Conservation (phyloP, 2,329 filamentous ascomycete genomes). For the Magnaporthiopsis poae region DNA sequence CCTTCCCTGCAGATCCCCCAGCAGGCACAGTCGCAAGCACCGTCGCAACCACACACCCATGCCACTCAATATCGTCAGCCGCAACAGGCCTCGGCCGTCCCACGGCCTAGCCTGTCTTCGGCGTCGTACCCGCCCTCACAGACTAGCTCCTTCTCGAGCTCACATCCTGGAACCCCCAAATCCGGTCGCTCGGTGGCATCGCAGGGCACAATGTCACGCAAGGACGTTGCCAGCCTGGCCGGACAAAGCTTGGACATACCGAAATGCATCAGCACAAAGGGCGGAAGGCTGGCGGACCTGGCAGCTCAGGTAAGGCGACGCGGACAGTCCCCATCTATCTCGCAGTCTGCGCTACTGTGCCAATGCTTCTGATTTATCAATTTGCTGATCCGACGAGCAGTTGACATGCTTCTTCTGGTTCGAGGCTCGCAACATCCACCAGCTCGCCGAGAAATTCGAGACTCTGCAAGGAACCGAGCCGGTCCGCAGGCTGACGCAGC, state of each 20-base stretch:
- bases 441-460: constrained; percentile 57
- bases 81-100: neutral
- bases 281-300: constrained; percentile 71
- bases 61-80: constrained; percentile 7
- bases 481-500: constrained; percentile 49
- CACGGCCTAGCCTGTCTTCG: constrained; percentile 11
- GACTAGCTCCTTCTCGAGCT: constrained; percentile 23
- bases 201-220: constrained; percentile 21
- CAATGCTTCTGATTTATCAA: constrained; percentile 9
- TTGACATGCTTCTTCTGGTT: constrained; percentile 98
- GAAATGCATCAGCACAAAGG: constrained; percentile 61
- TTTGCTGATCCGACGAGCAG: constrained; percentile 32
- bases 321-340: constrained; percentile 9
- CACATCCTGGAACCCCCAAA: constrained; percentile 28
- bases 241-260: constrained; percentile 61
- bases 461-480: constrained; percentile 28
- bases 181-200: constrained; percentile 20
- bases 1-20: constrained; percentile 3
- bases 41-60: neutral
- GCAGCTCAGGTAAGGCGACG: constrained; percentile 58
- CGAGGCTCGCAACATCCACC: constrained; percentile 71
- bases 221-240: constrained; percentile 25
- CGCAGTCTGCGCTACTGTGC: neutral
- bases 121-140: constrained; percentile 13
- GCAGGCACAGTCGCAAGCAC: constrained; percentile 5